Base-by-base conservation (phyloP, 2,329 filamentous ascomycete species). In the Pyrenochaeta sp. region DNA sequence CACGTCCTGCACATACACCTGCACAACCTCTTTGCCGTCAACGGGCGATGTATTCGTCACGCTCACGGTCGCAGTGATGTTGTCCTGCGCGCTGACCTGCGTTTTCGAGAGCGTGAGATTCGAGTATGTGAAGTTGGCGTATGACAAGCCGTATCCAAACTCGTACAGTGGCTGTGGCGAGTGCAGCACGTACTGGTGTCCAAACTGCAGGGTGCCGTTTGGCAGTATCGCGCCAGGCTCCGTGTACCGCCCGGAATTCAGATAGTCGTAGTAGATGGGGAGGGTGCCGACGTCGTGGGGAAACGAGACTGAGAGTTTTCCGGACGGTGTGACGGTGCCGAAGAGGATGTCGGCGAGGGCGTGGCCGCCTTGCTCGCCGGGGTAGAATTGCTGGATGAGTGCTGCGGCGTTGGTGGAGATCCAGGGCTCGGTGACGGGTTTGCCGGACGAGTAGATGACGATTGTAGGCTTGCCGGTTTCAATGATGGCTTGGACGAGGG, bases 361-460 rank as follows among this genome's bases (percentile, higher is more conserved):
- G 45, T 84, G 74, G 0, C 86, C 85, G 17, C 85, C 85, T 71
- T 88, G 75, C 58, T 89, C 85, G 0, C 83, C 85, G 6, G 85
- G 85, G 58, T 90, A 90, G 71, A 90, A 90, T 67, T 89, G 86
- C 62, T 90, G 87, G 0, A 90, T 73, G 0, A 90, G 77, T 0
- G 85, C 86, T 0, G 83, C 76, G 0, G 87, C 84, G 18, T 78
- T 77, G 21, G 81, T 75, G 0, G 83, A 84, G 62, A 90, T 86
- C 87, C 87, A 90, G 4, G 84, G 78, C 65, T 89, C 86, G 0
- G 86, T 87, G 44, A 90, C 73, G 3, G 87, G 87, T 63, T 89
- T 90, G 31, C 87, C 87, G 7, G 81, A 85, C 51, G 80, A 83
- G 69, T 83, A 85, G 9, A 89, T 82, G 4, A 89, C 83, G 22